Percentiles rank a stretch among this genome's conserved stretches.
Conservation (phyloP, 768 basidiomycete genomes). For the Tricholoma saponaceum region DNA sequence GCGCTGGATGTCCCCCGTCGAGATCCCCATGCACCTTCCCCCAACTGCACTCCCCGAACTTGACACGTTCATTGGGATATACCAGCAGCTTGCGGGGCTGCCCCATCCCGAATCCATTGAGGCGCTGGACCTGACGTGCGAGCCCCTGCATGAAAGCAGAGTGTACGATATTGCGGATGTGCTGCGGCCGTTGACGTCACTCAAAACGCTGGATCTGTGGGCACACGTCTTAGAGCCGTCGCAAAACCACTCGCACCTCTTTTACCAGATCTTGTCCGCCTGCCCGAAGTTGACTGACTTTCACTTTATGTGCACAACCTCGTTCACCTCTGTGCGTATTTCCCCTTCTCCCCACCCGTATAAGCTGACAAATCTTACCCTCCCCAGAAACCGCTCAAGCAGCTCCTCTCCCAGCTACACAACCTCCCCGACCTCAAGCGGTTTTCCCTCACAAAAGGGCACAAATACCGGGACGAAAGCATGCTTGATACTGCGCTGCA, state of each 20-base stretch:
- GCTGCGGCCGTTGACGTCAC: conserved; percentile 29
- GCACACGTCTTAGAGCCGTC: conserved; percentile 33
- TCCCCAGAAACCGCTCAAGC: conserved; percentile 36
- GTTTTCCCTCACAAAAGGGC: conserved; percentile 47
- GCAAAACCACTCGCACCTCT: conserved; percentile 30
- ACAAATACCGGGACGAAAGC: conserved; percentile 40
- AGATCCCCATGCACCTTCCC: conserved; percentile 28
- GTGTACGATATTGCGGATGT: conserved; percentile 29
- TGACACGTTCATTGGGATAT: conserved; percentile 42
- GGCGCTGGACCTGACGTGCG: conserved; percentile 45
- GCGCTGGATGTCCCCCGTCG: conserved; percentile 43
- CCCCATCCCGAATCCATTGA: conserved; percentile 33
- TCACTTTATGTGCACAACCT: conserved; percentile 49
- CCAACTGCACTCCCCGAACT: conserved; percentile 27
- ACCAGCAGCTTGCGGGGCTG: conserved; percentile 40
- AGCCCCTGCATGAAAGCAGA: conserved; percentile 38
- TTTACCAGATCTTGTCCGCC: conserved; percentile 29
- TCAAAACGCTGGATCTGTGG: conserved; percentile 47
- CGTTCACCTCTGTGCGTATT: conserved; percentile 34
- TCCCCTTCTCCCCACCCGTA: neutral
- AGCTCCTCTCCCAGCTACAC: conserved; percentile 33
- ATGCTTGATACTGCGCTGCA: conserved; percentile 40
- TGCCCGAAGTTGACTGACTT: conserved; percentile 40
- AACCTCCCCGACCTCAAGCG: conserved; percentile 37
- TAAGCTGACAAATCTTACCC: neutral